Percentiles rank a stretch among this genome's conserved stretches.
Conservation (phyloP, 2,329 filamentous ascomycete species). For the Colletotrichum liriopes region DNA sequence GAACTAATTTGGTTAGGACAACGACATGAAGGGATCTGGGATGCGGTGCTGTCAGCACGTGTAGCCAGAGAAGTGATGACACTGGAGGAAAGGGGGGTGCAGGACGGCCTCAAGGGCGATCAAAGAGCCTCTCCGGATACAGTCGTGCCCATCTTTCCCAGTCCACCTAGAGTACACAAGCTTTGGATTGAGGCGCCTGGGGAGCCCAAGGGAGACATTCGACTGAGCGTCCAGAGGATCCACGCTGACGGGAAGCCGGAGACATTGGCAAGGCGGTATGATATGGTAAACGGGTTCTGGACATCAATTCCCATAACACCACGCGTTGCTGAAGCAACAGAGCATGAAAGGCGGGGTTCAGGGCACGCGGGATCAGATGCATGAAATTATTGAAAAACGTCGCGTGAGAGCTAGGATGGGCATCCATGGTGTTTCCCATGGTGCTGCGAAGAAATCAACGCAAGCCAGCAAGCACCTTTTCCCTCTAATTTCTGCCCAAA, state of each 20-base stretch:
- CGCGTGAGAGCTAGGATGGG: no score
- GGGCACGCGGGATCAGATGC: no score
- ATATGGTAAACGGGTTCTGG: background rate
- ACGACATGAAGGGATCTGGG: slow-evolving; percentile 61
- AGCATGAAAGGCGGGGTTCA: background rate
- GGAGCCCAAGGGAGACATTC: background rate
- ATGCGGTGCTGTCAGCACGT: slow-evolving; percentile 50
- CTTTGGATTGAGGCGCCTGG: background rate
- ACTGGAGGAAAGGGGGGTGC: slow-evolving; percentile 53
- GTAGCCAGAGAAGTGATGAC: slow-evolving; percentile 56
- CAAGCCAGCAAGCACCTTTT: no score
- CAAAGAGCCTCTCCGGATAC: background rate
- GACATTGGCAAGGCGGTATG: background rate
- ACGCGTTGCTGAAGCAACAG: background rate
- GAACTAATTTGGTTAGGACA: slow-evolving; percentile 49
- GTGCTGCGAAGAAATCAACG: no score
- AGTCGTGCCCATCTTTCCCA: background rate
- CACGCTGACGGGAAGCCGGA: background rate
- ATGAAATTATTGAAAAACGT: background rate
- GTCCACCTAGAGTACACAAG: background rate
- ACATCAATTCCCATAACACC: background rate
- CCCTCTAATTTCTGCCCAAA: no score
- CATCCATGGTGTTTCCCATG: no score
- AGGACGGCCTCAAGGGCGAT: slow-evolving; percentile 45
- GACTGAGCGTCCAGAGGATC: background rate